Conservation (phyloP, 164 flowering plant species). For the Buxus sempervirens region DNA sequence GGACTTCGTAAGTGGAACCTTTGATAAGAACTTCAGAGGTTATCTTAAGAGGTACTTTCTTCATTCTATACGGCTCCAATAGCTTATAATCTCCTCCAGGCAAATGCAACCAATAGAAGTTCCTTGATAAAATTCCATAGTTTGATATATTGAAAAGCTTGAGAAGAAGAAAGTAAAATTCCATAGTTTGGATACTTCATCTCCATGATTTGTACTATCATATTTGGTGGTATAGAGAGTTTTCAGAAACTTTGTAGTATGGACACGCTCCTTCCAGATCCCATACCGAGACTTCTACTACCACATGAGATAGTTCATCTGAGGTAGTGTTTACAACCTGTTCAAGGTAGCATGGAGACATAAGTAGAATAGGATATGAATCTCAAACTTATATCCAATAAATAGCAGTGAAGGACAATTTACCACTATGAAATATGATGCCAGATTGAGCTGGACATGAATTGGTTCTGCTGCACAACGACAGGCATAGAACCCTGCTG, state of each 20-base stretch:
- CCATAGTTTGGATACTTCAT: slow-evolving; percentile 78
- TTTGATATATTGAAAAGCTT: slow-evolving; percentile 73
- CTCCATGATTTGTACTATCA: slow-evolving; percentile 46
- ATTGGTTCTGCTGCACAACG: slow-evolving; percentile 93
- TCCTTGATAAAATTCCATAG: slow-evolving; percentile 63
- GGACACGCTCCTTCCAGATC: slow-evolving; percentile 84
- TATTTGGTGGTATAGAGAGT: slow-evolving; percentile 61
- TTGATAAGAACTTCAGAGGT: slow-evolving; percentile 41
- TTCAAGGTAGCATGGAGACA: not conserved
- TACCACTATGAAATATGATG: slow-evolving; percentile 82
- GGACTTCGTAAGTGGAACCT: slow-evolving; percentile 68
- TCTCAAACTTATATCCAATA: not conserved
- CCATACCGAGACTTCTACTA: slow-evolving; percentile 92
- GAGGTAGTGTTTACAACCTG: slow-evolving; percentile 91
- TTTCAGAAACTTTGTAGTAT: slow-evolving; percentile 56
- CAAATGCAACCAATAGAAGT: slow-evolving; percentile 91
- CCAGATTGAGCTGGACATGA: slow-evolving; percentile 92
- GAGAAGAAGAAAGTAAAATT: slow-evolving; percentile 83
- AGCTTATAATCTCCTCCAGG: slow-evolving; percentile 80
- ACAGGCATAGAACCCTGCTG: slow-evolving; percentile 95
- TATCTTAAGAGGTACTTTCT: slow-evolving; percentile 65
- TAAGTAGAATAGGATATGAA: not conserved
- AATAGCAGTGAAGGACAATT: not conserved
- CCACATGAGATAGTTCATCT: slow-evolving; percentile 54
- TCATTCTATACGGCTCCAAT: slow-evolving; percentile 71